Percentiles rank a stretch among this genome's conserved stretches.
Conservation (phyloP, 148 eudicot species). For the Chenopodium quinoa region DNA sequence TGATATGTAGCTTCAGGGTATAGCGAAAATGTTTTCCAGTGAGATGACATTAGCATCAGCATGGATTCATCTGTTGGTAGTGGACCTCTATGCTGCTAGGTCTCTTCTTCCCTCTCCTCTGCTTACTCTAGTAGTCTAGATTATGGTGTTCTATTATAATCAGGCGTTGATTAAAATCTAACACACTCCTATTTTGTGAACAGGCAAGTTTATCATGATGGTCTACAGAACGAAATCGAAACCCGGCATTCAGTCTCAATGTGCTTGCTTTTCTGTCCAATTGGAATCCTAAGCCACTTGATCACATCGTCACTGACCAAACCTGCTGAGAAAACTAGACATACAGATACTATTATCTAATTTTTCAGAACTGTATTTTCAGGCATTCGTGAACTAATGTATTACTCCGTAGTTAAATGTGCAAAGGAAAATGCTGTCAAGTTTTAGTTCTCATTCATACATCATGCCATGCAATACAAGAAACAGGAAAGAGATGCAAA, state of each 20-base stretch:
- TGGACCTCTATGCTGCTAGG: conserved; percentile 97
- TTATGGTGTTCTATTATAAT: not conserved
- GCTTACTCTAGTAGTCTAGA: not conserved
- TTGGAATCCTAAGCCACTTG: conserved; percentile 71
- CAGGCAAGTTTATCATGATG: conserved; percentile 85
- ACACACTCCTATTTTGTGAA: not conserved
- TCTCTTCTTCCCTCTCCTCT: conserved; percentile 15
- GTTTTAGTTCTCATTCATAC: not conserved
- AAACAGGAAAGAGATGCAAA: not conserved
- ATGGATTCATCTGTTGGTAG: conserved; percentile 84
- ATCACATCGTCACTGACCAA: conserved; percentile 57
- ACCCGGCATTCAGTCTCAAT: conserved; percentile 89
- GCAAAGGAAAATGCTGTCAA: not conserved
- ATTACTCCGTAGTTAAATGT: not conserved
- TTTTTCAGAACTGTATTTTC: not conserved
- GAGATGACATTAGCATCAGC: conserved; percentile 95
- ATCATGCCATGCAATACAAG: not conserved
- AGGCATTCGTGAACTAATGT: not conserved
- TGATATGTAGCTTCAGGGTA: conserved; percentile 59
- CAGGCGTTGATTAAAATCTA: not conserved
- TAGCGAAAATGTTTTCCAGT: conserved; percentile 83
- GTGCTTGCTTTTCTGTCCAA: conserved; percentile 83
- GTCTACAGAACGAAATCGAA: conserved; percentile 67
- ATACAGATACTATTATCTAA: conserved; percentile 12
- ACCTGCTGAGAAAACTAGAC: conserved; percentile 20